Percentiles rank a stretch among this genome's conserved stretches.
Conservation (phyloP, 257 asterid species). For the Solanum phureja region DNA sequence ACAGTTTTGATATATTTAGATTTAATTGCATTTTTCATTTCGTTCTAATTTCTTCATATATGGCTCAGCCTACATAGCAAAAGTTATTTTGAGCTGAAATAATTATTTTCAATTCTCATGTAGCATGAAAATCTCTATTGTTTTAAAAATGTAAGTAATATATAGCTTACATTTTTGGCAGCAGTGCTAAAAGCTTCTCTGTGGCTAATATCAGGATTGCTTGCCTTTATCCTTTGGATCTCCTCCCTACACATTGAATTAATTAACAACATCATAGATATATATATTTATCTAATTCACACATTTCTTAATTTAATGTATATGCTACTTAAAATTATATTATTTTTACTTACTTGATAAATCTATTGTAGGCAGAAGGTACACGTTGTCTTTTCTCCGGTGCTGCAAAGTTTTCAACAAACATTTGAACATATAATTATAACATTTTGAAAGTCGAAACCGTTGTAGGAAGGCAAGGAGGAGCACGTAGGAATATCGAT, state of each 20-base stretch:
- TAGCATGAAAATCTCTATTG: too few species aligned
- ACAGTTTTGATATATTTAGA: not conserved
- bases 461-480: not conserved
- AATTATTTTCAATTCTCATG: not conserved
- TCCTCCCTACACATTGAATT: slow-evolving; percentile 50
- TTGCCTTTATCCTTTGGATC: slow-evolving; percentile 91
- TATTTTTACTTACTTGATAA: slow-evolving; percentile 60
- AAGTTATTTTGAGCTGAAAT: not conserved
- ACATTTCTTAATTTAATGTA: not conserved
- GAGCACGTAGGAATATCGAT: not conserved
- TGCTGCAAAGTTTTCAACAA: slow-evolving; percentile 26
- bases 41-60: not conserved
- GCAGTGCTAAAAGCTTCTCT: slow-evolving; percentile 95
- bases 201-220: slow-evolving; percentile 90
- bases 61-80: too few species aligned
- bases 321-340: not conserved
- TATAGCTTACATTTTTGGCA: slow-evolving; percentile 69
- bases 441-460: not conserved
- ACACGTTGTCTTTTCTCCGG: slow-evolving; percentile 90
- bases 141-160: not conserved
- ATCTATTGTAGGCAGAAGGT: slow-evolving; percentile 86
- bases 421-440: not conserved
- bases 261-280: not conserved
- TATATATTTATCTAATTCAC: not conserved
- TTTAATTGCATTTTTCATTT: not conserved